Evolutionary conservation across 2,329 filamentous ascomycete species (phyloP), one percentile per base, ranked within the genome.

Genomic region (Cladosporium phlei): DNA sequence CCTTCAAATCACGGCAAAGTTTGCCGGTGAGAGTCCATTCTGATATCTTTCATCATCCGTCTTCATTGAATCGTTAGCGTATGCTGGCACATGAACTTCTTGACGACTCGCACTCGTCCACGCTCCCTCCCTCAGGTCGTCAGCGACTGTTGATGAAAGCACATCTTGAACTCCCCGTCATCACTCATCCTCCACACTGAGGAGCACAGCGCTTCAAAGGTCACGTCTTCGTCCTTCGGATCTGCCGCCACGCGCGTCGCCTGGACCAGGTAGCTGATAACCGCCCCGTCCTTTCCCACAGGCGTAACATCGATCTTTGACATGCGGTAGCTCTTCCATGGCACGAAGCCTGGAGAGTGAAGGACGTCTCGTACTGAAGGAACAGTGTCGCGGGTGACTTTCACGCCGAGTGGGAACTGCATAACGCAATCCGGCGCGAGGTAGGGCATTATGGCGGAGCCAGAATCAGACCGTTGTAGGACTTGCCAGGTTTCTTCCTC

Each of bases 401-500:
- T 61, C 39, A 61, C 49, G 5, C 58, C 59, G 38, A 59, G 52
- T 7, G 55, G 54, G 30, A 55, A 57, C 30, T 54, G 53, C 54
- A 61, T 59, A 29, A 60, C 56, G 33, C 53, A 55, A 47, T 61
- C 59, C 12, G 48, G 50, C 4, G 58, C 51, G 17, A 60, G 43
- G 42, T 54, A 61, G 25, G 59, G 57, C 5, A 58, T 43, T 16
- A 61, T 51, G 21, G 49, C 59, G 20, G 44, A 35, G 25, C 59
- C 59, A 19, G 44, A 35, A 22, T 58, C 59, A 3, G 46, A 46
- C 4, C 49, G 46, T 47, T 58, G 51, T 5, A 61, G 51, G 2
- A 58, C 59, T 40, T 52, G 51, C 59, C 59, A 61, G n/a, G 59
- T 61, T 24, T 50, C 52, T 35, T 59, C 56, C 51, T 61, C 59